Base-by-base conservation (phyloP, 176 grass and related monocot genomes). In the Lolium rigidum region DNA sequence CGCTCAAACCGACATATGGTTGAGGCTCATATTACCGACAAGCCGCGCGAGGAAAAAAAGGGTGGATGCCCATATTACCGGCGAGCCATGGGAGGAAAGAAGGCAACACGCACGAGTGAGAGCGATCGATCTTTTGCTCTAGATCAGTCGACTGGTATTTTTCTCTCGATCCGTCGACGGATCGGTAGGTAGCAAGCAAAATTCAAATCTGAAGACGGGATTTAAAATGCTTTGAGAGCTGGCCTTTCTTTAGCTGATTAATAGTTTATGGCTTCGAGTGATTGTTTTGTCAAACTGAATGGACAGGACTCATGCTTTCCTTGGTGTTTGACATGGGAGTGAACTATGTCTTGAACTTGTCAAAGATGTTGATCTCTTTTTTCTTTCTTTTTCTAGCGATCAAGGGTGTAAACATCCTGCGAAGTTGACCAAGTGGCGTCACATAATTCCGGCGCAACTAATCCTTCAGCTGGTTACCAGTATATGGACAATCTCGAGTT, bases 321-420 rank as follows among this genome's bases (percentile, higher is more conserved):
- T 8, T 11, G 67, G 37, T 70, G 67, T 10, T 70, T 70, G 43
- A 20, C 59, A 65, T 12, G 15, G 43, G 24, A 48, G 10, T 51
- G 25, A 80, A 2, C 6, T 28, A 35, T 3, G 1, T 35, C 31
- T 35, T 50, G 78, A 67, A 51, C 11, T 50, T 9, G 79, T 81
- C 79, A 68, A 67, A 67, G 25, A 38, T 38, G 79, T 11, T 15
- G 62, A 52, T 68, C 46, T 37, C 18, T 7, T 21, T 28, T 35
- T 1, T 26, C 17, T 12, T 6, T 62, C 9, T 8, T 28, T 12
- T 6, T 62, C 9, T 8, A 0, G 2, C 2, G 31, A 35, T 35
- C 31, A 35, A 35, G 58, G 22, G 44, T 79, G 76, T 87, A 83
- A 79, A 83, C 66, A 87, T 83, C 24, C 9, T 1, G 7, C 49